These are phyloP conservation scores for Rhodotorula sp. DNA, from an alignment of 1,284 basidiomycete species.

Conservation along the genomic window DNA sequence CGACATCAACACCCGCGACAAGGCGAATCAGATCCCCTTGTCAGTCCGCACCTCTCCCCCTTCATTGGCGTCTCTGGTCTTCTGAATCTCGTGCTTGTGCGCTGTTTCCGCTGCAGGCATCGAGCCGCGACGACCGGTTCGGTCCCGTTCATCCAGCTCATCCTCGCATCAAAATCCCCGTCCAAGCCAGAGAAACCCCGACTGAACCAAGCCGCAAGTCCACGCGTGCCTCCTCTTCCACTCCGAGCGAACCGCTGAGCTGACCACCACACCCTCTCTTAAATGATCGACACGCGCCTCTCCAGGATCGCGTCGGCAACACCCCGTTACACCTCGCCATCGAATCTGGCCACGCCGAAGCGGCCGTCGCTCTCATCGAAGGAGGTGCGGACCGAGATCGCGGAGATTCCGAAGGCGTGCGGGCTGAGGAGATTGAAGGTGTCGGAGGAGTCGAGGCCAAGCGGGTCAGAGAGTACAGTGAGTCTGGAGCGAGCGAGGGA, in stretches of 20 bases:
- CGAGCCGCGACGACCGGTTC: constrained; percentile 93
- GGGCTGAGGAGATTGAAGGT: constrained; percentile 74
- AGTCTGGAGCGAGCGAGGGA: background rate
- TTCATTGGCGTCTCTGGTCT: background rate
- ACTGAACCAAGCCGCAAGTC: constrained; percentile 57
- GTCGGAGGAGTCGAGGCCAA: constrained; percentile 83
- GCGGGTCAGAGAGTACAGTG: constrained; percentile 63
- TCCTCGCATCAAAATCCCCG: constrained; percentile 64
- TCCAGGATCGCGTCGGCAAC: constrained; percentile 61
- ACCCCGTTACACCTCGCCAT: constrained; percentile 93
- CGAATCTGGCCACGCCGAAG: constrained; percentile 88
- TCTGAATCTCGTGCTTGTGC: constrained; percentile 24
- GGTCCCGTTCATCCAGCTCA: constrained; percentile 73
- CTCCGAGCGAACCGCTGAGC: too few relatives aligned
- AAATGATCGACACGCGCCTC: background rate
- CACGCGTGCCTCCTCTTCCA: background rate
- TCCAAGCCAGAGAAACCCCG: constrained; percentile 71
- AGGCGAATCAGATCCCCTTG: constrained; percentile 84
- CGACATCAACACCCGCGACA: constrained; percentile 87
- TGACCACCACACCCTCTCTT: background rate
- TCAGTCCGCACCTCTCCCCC: constrained; percentile 51
- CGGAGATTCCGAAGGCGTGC: constrained; percentile 56
- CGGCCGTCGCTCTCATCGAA: constrained; percentile 81
- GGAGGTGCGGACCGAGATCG: constrained; percentile 85
- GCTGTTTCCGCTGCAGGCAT: constrained; percentile 58